Conservation (phyloP, 2,329 filamentous ascomycete species). For the Corynespora cassiicola region DNA sequence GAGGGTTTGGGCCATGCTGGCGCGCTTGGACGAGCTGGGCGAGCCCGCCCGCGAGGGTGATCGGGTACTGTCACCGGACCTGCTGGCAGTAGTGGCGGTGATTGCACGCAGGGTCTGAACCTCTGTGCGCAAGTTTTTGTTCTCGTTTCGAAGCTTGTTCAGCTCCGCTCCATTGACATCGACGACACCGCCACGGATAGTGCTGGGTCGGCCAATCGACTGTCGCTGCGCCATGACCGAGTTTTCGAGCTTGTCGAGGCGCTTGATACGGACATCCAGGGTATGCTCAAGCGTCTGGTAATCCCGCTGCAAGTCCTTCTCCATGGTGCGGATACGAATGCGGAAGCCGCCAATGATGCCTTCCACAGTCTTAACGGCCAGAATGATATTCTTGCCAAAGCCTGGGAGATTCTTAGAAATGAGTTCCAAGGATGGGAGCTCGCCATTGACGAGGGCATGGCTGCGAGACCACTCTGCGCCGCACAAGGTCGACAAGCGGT, state of each 20-base stretch:
- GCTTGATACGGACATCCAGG: conserved; percentile 80
- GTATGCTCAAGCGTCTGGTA: conserved; percentile 85
- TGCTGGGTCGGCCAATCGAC: conserved; percentile 45
- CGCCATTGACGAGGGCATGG: conserved; percentile 87
- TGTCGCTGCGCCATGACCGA: conserved; percentile 61
- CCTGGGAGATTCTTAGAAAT: conserved; percentile 84
- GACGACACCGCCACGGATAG: conserved; percentile 46
- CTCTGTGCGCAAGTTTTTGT: conserved; percentile 66
- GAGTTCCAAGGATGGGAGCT: conserved; percentile 83
- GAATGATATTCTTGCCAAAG: conserved; percentile 88
- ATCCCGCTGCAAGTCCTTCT: conserved; percentile 88
- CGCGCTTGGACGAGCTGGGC: conserved; percentile 44
- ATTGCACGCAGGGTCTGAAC: conserved; percentile 68
- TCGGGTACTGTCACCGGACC: conserved; percentile 29
- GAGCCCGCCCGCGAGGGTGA: conserved; percentile 34
- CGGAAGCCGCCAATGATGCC: conserved; percentile 79
- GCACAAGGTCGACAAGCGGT: conserved; percentile 82
- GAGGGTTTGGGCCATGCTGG: conserved; percentile 58
- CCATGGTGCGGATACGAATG: conserved; percentile 80
- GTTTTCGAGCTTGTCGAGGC: conserved; percentile 85
- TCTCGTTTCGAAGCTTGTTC: conserved; percentile 64
- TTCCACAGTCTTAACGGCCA: conserved; percentile 88
- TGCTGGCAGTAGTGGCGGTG: conserved; percentile 31
- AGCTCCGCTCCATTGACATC: conserved; percentile 59
- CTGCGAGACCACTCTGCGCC: conserved; percentile 91